Percentiles rank a stretch among this genome's conserved stretches.
Conservation (phyloP, 805 yeast species). For the Maudiozyma saulgeensis region DNA sequence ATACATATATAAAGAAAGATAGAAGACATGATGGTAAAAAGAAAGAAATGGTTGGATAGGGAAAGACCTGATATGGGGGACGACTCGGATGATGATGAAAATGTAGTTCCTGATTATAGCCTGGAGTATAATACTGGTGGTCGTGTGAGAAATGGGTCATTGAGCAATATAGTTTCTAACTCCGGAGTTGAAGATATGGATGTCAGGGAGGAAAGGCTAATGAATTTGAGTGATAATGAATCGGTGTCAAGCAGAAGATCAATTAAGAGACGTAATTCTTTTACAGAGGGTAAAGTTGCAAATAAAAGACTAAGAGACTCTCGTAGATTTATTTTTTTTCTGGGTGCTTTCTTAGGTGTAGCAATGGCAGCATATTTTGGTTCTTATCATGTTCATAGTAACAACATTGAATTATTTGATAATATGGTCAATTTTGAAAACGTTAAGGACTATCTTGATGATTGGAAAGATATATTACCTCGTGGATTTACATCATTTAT, state of each 20-base stretch:
- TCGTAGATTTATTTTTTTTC: conserved; percentile 48
- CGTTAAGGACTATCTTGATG: conserved; percentile 50
- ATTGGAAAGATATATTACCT: conserved; percentile 72
- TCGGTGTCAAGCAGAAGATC: neutral
- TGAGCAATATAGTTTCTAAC: neutral
- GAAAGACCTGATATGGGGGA: conserved; percentile 1
- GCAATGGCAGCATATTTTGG: conserved; percentile 55
- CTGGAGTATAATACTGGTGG: neutral
- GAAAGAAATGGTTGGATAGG: conserved; percentile 2
- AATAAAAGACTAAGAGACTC: conserved; percentile 33
- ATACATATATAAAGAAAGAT: no score
- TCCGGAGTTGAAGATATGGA: neutral
- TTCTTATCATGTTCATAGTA: conserved; percentile 19
- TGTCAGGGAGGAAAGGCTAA: neutral
- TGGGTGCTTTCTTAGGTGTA: conserved; percentile 71
- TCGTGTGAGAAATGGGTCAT: neutral
- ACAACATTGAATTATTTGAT: conserved; percentile 33
- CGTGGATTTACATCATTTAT: conserved; percentile 49
- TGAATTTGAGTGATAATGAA: neutral
- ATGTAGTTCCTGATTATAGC: neutral
- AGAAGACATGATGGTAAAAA: conserved; percentile 1
- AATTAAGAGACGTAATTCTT: neutral
- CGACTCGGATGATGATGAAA: neutral
- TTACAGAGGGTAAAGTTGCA: neutral
- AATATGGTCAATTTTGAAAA: conserved; percentile 46